phyloP scores from a whole-genome alignment of 306 rosid species.

The Acacia melanoxylon region DNA sequence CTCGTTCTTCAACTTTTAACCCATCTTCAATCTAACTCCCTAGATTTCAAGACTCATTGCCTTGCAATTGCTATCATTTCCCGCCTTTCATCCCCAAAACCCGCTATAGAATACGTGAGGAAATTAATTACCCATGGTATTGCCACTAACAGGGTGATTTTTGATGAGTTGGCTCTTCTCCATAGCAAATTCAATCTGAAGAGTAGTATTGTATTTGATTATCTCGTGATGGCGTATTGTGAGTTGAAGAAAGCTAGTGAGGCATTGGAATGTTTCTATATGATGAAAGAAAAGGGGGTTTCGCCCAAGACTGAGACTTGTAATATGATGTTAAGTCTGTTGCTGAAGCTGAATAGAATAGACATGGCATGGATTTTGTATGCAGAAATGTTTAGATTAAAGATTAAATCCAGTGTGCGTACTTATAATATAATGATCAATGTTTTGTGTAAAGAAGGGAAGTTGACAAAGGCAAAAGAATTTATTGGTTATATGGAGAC shows the following conservation, averaged over 20 bases:
- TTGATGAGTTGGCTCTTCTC: not conserved
- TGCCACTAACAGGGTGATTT: not conserved
- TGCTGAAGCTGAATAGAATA: not conserved
- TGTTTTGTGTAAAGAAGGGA: not conserved
- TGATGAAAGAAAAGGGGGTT: not conserved
- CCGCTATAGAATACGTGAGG: not conserved
- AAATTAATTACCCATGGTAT: not conserved
- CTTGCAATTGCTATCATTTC: not conserved
- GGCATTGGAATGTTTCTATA: not conserved
- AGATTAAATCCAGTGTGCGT: not conserved
- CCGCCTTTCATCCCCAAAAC: not conserved
- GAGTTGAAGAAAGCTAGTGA: not conserved
- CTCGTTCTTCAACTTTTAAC: not conserved
- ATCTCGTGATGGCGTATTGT: not conserved
- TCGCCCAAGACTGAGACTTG: not conserved
- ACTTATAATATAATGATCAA: not conserved
- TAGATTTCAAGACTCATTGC: not conserved
- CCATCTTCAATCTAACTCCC: not conserved
- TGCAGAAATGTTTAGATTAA: not conserved
- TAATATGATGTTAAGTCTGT: not conserved
- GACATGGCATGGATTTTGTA: not conserved
- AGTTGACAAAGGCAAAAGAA: not conserved
- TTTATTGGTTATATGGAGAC: not conserved
- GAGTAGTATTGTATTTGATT: not conserved
- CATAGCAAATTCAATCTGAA: not conserved